Conservation (phyloP, 106 monocot genomes). For the Triglochin maritima region DNA sequence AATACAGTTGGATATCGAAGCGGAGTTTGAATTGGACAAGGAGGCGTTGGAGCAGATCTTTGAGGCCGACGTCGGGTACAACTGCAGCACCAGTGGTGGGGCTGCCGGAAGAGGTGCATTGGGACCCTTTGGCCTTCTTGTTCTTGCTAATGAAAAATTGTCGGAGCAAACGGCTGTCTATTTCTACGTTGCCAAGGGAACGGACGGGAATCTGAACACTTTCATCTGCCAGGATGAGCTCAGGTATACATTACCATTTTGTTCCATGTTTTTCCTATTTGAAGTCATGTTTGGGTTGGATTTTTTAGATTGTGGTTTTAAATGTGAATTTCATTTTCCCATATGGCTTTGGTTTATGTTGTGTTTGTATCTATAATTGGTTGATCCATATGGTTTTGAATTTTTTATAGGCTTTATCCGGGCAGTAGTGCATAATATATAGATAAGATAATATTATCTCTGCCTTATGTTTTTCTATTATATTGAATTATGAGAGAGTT, state of each 20-base stretch:
- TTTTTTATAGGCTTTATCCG: too few species aligned
- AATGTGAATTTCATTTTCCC: background rate
- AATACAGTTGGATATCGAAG: constrained; percentile 59
- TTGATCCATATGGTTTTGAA: too few species aligned
- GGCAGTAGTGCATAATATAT: too few species aligned
- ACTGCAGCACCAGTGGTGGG: constrained; percentile 81
- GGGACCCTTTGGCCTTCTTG: constrained; percentile 80
- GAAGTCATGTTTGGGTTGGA: too few species aligned
- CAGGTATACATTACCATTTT: constrained; percentile 22
- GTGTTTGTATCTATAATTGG: too few species aligned
- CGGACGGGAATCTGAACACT: constrained; percentile 43
- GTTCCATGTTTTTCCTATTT: too few species aligned
- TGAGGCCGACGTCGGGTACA: constrained; percentile 56
- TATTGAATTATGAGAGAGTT: too few species aligned
- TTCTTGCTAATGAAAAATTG: constrained; percentile 44
- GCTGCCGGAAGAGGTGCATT: constrained; percentile 44
- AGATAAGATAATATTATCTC: too few species aligned
- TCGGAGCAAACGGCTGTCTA: constrained; percentile 76
- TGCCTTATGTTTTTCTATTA: too few species aligned
- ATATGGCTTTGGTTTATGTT: too few species aligned
- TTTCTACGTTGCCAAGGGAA: constrained; percentile 47
- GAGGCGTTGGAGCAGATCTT: constrained; percentile 16
- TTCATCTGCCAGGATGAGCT: constrained; percentile 78
- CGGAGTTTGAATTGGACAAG: constrained; percentile 46
- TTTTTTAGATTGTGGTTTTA: background rate